phyloP scores from a whole-genome alignment of 2,329 filamentous ascomycete genomes.

The Teratosphaeria zuluensis region DNA sequence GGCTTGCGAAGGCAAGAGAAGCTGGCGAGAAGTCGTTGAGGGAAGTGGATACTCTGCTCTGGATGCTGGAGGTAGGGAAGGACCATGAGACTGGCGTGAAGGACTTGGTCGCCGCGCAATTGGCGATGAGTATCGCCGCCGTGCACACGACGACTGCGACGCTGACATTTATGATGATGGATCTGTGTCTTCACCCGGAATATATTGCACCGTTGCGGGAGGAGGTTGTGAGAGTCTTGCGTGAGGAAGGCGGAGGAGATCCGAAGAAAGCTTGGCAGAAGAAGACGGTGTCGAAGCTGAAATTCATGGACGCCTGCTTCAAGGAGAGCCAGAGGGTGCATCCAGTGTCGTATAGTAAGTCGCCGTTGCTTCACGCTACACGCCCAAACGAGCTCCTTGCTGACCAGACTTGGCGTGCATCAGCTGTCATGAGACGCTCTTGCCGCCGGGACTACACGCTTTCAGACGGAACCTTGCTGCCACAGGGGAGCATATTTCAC shows the following conservation, averaged over 20 bases:
- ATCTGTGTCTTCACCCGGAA: slow-evolving; percentile 11
- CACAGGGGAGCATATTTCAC: not conserved
- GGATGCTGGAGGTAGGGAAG: slow-evolving; percentile 17
- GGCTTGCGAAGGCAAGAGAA: slow-evolving; percentile 7
- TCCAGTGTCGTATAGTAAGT: slow-evolving; percentile 1
- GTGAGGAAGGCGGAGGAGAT: slow-evolving; percentile 8
- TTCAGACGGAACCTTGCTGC: not conserved
- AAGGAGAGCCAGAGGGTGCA: slow-evolving; percentile 22
- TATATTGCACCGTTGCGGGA: slow-evolving; percentile 17
- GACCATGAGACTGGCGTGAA: slow-evolving; percentile 3
- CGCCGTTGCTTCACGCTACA: not conserved
- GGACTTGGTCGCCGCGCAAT: slow-evolving; percentile 13
- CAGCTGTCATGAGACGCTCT: not conserved
- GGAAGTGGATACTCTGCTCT: slow-evolving; percentile 17
- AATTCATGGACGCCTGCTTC: slow-evolving; percentile 23
- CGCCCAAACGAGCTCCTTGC: not conserved
- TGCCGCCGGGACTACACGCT: not conserved
- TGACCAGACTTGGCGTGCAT: not conserved
- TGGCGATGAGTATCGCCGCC: slow-evolving; percentile 13
- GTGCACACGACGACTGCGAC: slow-evolving; percentile 19
- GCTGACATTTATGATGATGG: slow-evolving; percentile 9
- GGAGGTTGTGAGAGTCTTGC: slow-evolving; percentile 16
- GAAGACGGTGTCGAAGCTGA: slow-evolving; percentile 17
- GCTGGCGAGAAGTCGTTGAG: slow-evolving; percentile 10
- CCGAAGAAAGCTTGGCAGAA: slow-evolving; percentile 15